These are phyloP conservation scores for Tympanopsis confertula DNA, from an alignment of 2,329 filamentous ascomycete genomes.

Conservation along the genomic window DNA sequence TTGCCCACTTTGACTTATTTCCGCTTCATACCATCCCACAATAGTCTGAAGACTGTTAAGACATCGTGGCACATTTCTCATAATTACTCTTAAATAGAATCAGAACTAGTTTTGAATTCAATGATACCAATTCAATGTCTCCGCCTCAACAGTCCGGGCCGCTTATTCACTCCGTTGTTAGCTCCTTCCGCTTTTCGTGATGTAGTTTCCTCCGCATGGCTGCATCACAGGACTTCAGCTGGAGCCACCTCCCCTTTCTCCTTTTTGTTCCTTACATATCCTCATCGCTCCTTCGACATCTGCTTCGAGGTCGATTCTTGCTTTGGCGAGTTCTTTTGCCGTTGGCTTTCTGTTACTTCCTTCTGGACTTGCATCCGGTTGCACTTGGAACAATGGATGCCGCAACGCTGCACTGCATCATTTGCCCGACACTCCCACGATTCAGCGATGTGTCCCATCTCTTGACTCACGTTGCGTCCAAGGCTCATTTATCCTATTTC, in stretches of 20 bases:
- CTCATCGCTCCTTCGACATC: neutral
- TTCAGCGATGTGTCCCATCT: slow-evolving; percentile 90
- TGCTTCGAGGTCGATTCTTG: neutral
- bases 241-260: neutral
- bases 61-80: neutral
- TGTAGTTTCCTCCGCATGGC: no score
- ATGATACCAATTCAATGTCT: neutral
- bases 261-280: neutral
- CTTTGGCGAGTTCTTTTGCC: neutral
- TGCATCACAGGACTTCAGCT: neutral
- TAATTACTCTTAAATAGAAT: neutral
- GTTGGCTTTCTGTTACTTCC: neutral
- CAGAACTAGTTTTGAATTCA: neutral
- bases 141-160: no score
- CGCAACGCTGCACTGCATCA: slow-evolving; percentile 54
- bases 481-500: slow-evolving; percentile 76
- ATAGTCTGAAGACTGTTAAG: slow-evolving; percentile 1
- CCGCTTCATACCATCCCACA: slow-evolving; percentile 1
- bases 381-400: neutral
- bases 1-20: neutral
- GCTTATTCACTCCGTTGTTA: no score
- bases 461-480: slow-evolving; percentile 83
- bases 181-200: no score
- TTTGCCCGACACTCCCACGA: slow-evolving; percentile 67
- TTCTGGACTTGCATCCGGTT: neutral